Percentiles rank a stretch among this genome's conserved stretches.
Evolutionary conservation across 2,329 filamentous ascomycete genomes (phyloP).

Genomic region (Lasiodiplodia hormozganensis): DNA sequence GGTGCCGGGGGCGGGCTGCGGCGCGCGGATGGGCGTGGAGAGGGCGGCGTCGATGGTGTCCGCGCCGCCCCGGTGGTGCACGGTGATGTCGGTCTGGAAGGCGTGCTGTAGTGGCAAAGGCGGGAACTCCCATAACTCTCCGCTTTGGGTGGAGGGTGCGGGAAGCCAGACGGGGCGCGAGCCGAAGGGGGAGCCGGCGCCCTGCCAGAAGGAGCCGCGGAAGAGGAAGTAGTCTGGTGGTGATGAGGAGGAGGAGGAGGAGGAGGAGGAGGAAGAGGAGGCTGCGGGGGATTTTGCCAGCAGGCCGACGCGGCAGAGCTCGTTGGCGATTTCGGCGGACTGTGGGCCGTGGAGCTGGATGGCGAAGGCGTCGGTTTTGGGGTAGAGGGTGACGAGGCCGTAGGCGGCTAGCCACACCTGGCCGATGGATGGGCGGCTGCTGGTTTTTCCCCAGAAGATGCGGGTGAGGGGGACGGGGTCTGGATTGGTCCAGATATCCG

Average conservation of each 20-base stretch:
- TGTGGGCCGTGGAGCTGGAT: slow-evolving; percentile 40
- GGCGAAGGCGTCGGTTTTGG: slow-evolving; percentile 53
- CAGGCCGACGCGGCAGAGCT: neutral
- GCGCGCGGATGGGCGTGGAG: slow-evolving; percentile 67
- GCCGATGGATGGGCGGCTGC: slow-evolving; percentile 46
- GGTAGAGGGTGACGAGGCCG: slow-evolving; percentile 53
- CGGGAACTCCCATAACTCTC: neutral
- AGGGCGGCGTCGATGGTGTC: slow-evolving; percentile 66
- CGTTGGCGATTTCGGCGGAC: neutral
- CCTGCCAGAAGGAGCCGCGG: slow-evolving; percentile 56
- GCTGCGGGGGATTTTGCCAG: slow-evolving; percentile 39
- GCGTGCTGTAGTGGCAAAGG: neutral
- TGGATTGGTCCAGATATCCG: too few relatives aligned
- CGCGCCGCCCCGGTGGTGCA: neutral
- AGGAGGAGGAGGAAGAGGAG: too few relatives aligned
- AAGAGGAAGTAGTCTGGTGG: slow-evolving; percentile 53
- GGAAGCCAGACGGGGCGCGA: slow-evolving; percentile 50
- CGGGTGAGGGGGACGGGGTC: neutral
- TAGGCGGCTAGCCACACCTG: slow-evolving; percentile 58
- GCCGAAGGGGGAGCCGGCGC: slow-evolving; percentile 52
- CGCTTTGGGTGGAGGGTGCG: slow-evolving; percentile 37
- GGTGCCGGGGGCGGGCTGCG: slow-evolving; percentile 73
- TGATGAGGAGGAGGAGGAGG: too few relatives aligned
- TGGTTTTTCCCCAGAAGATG: neutral
- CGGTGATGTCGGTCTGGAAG: neutral